Evolutionary conservation across 2,329 filamentous ascomycete genomes (phyloP).

Genomic region (Aspergillus uvarum): DNA sequence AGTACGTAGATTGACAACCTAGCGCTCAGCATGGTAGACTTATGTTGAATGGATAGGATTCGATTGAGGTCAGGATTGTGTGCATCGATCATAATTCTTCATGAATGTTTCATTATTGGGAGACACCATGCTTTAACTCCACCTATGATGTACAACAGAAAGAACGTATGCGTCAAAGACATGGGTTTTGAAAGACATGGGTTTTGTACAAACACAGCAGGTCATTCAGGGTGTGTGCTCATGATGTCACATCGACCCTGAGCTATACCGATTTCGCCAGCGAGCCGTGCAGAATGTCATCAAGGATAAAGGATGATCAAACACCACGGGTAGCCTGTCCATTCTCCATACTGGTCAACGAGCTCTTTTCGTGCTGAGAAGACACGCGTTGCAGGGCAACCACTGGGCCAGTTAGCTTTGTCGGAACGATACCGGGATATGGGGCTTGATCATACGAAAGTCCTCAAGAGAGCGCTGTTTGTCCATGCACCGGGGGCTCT

Average conservation of each 20-base stretch:
- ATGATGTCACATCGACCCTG: background rate
- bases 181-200: background rate
- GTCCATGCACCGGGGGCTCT: slow-evolving; percentile 71
- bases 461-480: slow-evolving; percentile 84
- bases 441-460: slow-evolving; percentile 66
- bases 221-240: background rate
- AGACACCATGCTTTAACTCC: slow-evolving; percentile 5
- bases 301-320: background rate
- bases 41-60: background rate
- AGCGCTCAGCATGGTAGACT: background rate
- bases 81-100: background rate
- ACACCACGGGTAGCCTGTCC: background rate
- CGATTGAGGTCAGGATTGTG: background rate
- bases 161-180: background rate
- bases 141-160: background rate
- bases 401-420: slow-evolving; percentile 61
- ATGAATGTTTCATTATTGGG: slow-evolving; percentile 1
- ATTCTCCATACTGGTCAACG: slow-evolving; percentile 10
- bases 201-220: background rate
- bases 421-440: slow-evolving; percentile 3
- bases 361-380: slow-evolving; percentile 82
- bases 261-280: background rate
- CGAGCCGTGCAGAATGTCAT: background rate
- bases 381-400: slow-evolving; percentile 87
- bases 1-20: background rate